A percentile compares a stretch with the other conserved stretches of the same genome.
Conservation (phyloP, 495 filamentous ascomycete genomes). For the Penicillium cinerascens region DNA sequence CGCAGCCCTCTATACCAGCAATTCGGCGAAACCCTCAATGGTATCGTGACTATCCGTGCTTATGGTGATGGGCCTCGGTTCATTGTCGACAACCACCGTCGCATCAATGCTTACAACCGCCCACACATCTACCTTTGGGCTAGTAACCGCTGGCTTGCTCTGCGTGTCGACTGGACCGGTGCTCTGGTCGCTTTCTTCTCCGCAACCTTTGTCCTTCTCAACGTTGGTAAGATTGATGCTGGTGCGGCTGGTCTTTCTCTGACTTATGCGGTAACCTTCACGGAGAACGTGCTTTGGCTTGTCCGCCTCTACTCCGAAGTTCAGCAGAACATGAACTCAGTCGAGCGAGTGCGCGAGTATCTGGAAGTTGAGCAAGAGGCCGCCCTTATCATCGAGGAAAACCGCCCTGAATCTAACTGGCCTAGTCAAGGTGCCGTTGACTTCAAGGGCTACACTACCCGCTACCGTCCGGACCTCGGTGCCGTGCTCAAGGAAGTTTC, state of each 20-base stretch:
- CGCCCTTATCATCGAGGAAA: slow-evolving; percentile 68
- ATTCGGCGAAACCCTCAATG: slow-evolving; percentile 93
- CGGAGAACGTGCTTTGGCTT: slow-evolving; percentile 95
- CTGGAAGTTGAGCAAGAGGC: slow-evolving; percentile 96
- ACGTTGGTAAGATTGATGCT: slow-evolving; percentile 80
- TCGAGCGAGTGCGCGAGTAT: slow-evolving; percentile 98
- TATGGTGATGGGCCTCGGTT: slow-evolving; percentile 94
- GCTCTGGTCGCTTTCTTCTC: slow-evolving; percentile 93
- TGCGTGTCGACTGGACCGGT: slow-evolving; percentile 86
- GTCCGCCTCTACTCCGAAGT: slow-evolving; percentile 92
- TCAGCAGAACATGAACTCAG: slow-evolving; percentile 99
- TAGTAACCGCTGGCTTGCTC: slow-evolving; percentile 94
- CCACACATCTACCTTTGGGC: slow-evolving; percentile 98
- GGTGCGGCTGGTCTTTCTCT: slow-evolving; percentile 93
- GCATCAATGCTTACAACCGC: slow-evolving; percentile 85
- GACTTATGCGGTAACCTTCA: slow-evolving; percentile 98
- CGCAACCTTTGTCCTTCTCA: slow-evolving; percentile 83
- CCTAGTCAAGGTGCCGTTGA: slow-evolving; percentile 81
- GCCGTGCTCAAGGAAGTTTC: slow-evolving; percentile 77
- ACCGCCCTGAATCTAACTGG: slow-evolving; percentile 75
- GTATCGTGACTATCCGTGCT: slow-evolving; percentile 95
- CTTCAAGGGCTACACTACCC: slow-evolving; percentile 82
- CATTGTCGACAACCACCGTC: slow-evolving; percentile 83
- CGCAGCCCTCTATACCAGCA: slow-evolving; percentile 96
- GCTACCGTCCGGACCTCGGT: slow-evolving; percentile 85